Percentiles rank a stretch among this genome's conserved stretches.
phyloP scores from a whole-genome alignment of 2,329 filamentous ascomycete genomes.

The Fusarium chlamydosporum region DNA sequence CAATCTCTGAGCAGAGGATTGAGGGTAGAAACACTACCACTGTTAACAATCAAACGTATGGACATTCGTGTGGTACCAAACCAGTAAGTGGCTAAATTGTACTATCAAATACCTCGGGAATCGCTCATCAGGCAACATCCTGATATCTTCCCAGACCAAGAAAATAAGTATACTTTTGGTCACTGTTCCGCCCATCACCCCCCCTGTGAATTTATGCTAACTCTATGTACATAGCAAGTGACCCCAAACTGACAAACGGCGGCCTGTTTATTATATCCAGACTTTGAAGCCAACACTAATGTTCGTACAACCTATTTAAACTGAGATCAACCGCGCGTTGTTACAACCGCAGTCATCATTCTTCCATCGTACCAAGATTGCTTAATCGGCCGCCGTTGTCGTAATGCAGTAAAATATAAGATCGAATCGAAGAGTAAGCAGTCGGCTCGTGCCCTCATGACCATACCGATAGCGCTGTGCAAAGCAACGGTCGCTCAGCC shows the following conservation, averaged over 20 bases:
- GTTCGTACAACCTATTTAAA: conserved; percentile 22
- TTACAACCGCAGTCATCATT: conserved; percentile 9
- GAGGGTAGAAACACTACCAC: not conserved
- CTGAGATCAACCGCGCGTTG: conserved; percentile 4
- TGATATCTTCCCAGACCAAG: conserved; percentile 27
- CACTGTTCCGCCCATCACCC: conserved; percentile 16
- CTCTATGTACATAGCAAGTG: conserved; percentile 46
- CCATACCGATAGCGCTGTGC: conserved; percentile 41
- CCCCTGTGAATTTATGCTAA: conserved; percentile 24
- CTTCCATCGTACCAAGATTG: conserved; percentile 8
- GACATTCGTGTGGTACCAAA: conserved; percentile 1
- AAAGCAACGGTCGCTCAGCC: conserved; percentile 27
- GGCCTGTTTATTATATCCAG: conserved; percentile 47
- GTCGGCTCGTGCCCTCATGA: conserved; percentile 41
- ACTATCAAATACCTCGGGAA: conserved; percentile 31
- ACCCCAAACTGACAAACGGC: conserved; percentile 40
- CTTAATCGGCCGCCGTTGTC: conserved; percentile 33
- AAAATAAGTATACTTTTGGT: conserved; percentile 41
- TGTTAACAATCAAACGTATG: not conserved
- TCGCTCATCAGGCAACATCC: conserved; percentile 16
- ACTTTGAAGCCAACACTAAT: conserved; percentile 23
- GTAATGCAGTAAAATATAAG: conserved; percentile 39
- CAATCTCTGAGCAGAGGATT: too few relatives aligned
- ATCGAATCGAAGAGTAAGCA: conserved; percentile 43
- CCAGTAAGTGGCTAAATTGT: conserved; percentile 26